Base-by-base conservation (phyloP, 768 basidiomycete genomes). In the Austroboletus festivus region DNA sequence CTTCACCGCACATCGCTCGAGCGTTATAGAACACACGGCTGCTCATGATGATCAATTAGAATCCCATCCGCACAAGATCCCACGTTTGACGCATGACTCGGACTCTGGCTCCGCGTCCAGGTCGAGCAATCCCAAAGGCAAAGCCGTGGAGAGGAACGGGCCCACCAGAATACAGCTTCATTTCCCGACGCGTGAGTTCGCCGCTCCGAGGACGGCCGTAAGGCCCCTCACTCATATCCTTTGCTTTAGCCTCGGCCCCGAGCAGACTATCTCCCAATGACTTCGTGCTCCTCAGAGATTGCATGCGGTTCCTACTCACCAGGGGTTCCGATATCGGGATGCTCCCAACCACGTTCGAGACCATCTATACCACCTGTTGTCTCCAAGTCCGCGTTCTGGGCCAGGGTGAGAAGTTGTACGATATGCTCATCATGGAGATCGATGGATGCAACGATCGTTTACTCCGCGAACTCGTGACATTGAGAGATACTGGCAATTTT, bases 101-200 rank as follows among this genome's bases (percentile, higher is more conserved):
- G 85, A 87, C 70, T 76, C 82, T 57, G 78, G 77, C 55, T 80
- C 82, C 64, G 79, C 82, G 57, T 81, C 75, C 67, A 80, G 86
- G 62, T 74, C 73, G 57, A 71, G 55, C 61, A 65, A 59, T 54
- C 54, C 11, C 58, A 60, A 61, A 44, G 57, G 61, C 33, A 62
- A 60, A 44, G 46, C 42, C 18, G 45, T 49, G 20, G 65, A 59
- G 40, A 58, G 56, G 22, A 59, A 52, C 15, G 76, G 72, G 1
- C 71, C 80, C n/a, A 55, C 77, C 31, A 72, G 62, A 45, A 73
- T 86, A 31, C 67, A 67, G 23, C 63, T 88, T 28, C 61, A 73
- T 22, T 77, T 79, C 13, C 63, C 70, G 23, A 58, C 70, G 26
- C 59, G 76, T 80, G 52, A 47, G 62, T 57, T 5, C 19, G 10